Evolutionary conservation across 768 basidiomycete species (phyloP).

Genomic region (Rhodotorula graminis): DNA sequence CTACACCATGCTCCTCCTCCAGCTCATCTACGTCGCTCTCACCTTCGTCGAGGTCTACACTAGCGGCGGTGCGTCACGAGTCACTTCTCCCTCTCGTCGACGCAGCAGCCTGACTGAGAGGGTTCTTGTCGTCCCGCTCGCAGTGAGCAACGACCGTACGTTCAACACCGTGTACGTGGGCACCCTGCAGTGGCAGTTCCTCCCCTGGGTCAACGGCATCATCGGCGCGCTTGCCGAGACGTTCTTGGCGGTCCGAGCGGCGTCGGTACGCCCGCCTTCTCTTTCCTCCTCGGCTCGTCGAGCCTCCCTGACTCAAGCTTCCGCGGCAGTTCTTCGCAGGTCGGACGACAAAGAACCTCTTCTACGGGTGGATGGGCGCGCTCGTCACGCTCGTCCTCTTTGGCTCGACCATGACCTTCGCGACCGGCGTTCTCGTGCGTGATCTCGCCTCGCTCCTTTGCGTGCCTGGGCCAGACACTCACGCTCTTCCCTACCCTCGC

Average conservation of each 20-base stretch:
- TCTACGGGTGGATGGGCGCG: conserved; percentile 3
- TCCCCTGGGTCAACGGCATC: background rate
- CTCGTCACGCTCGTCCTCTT: conserved; percentile 4
- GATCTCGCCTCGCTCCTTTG: too few relatives aligned
- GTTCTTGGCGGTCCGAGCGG: conserved; percentile 5
- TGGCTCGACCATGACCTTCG: background rate
- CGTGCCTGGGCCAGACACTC: too few relatives aligned
- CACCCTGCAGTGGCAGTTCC: background rate
- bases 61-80: background rate
- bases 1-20: background rate
- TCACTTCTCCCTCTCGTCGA: background rate
- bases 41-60: conserved; percentile 5
- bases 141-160: conserved; percentile 2
- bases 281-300: background rate
- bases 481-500: background rate
- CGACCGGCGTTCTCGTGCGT: background rate
- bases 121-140: too few relatives aligned
- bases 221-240: background rate
- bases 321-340: conserved; percentile 12
- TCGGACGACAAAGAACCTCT: background rate
- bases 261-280: background rate
- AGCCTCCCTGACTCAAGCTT: background rate
- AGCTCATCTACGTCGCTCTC: background rate
- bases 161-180: background rate
- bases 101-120: background rate